A percentile compares a stretch with the other conserved stretches of the same genome.
Conservation (phyloP, 1,284 basidiomycete species). For the Cystobasidium pallidum region DNA sequence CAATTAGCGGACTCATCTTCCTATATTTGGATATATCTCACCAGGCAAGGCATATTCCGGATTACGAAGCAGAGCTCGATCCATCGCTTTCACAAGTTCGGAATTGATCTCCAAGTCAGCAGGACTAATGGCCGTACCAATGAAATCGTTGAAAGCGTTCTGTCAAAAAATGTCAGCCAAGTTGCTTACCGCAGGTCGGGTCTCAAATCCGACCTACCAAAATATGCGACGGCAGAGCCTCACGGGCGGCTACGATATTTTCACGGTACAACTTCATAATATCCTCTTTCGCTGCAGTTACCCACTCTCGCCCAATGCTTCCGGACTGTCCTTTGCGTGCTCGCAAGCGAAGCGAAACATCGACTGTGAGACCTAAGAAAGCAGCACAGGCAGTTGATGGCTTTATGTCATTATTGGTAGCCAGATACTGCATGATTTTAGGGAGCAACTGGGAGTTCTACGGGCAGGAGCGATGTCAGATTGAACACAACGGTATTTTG, state of each 20-base stretch:
- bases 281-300: constrained; percentile 44
- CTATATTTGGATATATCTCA: no score
- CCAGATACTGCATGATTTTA: constrained; percentile 17
- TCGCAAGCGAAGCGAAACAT: constrained; percentile 53
- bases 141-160: constrained; percentile 62
- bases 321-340: constrained; percentile 46
- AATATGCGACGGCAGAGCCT: constrained; percentile 48
- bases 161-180: background rate
- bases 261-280: constrained; percentile 49
- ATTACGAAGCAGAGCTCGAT: constrained; percentile 72
- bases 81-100: constrained; percentile 64
- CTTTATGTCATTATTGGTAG: constrained; percentile 17
- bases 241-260: constrained; percentile 48
- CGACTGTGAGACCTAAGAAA: constrained; percentile 52
- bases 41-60: constrained; percentile 68
- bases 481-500: no score
- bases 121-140: constrained; percentile 61
- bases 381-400: constrained; percentile 41
- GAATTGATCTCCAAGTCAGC: constrained; percentile 61
- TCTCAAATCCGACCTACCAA: constrained; percentile 16
- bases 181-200: background rate
- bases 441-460: constrained; percentile 33
- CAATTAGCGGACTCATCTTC: no score
- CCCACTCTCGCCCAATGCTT: constrained; percentile 46
- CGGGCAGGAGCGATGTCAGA: constrained; percentile 3